Conservation (phyloP, 495 filamentous ascomycete species). For the Penicillium fimorum region DNA sequence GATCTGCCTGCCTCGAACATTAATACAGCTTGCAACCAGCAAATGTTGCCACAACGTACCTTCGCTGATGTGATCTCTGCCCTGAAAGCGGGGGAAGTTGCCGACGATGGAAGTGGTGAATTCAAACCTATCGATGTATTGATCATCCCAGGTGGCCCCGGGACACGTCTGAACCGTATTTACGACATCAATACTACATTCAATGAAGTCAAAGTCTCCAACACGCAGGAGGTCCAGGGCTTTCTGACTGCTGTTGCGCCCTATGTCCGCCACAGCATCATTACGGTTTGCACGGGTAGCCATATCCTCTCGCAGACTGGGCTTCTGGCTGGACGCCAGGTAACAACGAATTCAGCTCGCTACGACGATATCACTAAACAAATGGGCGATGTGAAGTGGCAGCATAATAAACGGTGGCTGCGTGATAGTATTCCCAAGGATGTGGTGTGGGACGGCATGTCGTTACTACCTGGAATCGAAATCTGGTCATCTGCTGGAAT, state of each 20-base stretch:
- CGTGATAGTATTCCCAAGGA: constrained; percentile 1
- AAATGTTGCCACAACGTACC: constrained; percentile 9
- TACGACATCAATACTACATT: not conserved
- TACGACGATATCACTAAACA: not conserved
- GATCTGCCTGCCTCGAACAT: not conserved
- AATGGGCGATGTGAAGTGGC: not conserved
- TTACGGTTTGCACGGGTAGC: constrained; percentile 8
- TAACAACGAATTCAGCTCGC: constrained; percentile 9
- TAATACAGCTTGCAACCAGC: constrained; percentile 9
- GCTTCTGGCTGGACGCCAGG: not conserved
- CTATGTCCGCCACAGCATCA: constrained; percentile 10
- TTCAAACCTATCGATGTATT: constrained; percentile 10
- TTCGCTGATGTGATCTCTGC: constrained; percentile 6
- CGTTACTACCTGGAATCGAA: constrained; percentile 3
- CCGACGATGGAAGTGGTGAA: not conserved
- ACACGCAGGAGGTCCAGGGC: constrained; percentile 7
- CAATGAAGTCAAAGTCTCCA: not conserved
- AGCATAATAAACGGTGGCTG: constrained; percentile 8
- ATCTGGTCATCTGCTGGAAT: constrained; percentile 11
- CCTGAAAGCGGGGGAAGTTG: constrained; percentile 2
- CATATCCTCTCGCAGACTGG: constrained; percentile 11
- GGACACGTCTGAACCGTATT: constrained; percentile 8
- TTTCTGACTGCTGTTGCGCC: constrained; percentile 6
- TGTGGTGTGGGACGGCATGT: not conserved
- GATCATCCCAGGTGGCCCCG: constrained; percentile 9